Conservation (phyloP, 106 monocot genomes). For the Vanilla planifolia region DNA sequence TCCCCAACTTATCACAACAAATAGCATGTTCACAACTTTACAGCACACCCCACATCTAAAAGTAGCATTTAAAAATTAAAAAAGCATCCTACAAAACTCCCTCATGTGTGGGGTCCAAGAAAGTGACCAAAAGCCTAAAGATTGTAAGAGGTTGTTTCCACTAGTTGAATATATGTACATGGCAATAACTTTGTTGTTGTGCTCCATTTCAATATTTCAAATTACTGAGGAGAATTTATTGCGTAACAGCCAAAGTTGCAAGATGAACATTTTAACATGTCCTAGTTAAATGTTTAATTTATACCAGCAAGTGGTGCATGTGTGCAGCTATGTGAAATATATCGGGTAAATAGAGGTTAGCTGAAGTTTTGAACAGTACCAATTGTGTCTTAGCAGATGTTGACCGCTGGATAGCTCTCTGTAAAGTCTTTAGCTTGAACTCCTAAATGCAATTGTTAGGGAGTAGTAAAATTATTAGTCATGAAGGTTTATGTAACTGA, state of each 20-base stretch:
- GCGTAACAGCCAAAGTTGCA: too few species aligned
- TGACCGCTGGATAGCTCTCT: slow-evolving; percentile 36
- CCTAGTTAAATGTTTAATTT: not conserved
- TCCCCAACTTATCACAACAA: not conserved
- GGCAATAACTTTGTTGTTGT: too few species aligned
- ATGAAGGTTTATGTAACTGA: not conserved
- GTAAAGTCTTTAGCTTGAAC: slow-evolving; percentile 48
- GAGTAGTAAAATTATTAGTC: not conserved
- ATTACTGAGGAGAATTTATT: too few species aligned
- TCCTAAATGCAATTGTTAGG: slow-evolving; percentile 36
- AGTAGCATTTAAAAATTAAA: too few species aligned
- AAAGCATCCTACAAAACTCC: too few species aligned
- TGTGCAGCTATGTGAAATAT: not conserved
- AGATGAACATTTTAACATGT: not conserved
- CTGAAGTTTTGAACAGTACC: slow-evolving; percentile 9
- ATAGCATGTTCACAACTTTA: not conserved
- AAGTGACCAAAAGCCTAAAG: too few species aligned
- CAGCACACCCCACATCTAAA: too few species aligned
- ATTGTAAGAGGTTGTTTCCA: too few species aligned
- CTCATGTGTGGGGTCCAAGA: not conserved
- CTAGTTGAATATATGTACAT: too few species aligned
- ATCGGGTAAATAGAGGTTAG: not conserved
- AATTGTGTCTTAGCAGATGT: slow-evolving; percentile 11
- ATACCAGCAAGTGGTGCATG: not conserved
- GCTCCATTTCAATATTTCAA: not conserved